phyloP scores from a whole-genome alignment of 371 early-diverging fungal genomes.

The Dinochytrium kinnereticum region DNA sequence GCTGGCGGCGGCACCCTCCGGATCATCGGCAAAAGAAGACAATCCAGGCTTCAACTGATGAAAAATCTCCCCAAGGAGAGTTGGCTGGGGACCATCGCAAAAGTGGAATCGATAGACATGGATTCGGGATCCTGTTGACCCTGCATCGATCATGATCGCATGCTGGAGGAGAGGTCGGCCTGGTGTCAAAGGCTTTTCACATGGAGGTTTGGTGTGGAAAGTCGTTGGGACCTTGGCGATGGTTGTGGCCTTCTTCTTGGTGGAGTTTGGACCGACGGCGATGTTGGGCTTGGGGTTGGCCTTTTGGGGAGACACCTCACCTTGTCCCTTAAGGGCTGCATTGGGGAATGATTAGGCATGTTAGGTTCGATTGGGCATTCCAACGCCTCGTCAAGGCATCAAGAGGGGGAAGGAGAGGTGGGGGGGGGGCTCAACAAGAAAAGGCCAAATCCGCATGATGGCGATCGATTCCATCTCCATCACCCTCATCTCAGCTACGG shows the following conservation, averaged over 20 bases:
- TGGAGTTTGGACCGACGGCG: not conserved
- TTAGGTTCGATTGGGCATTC: too few species aligned
- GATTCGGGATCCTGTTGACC: slow-evolving; percentile 96
- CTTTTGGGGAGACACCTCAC: too few species aligned
- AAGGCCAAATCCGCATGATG: too few species aligned
- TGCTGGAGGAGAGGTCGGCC: slow-evolving; percentile 49
- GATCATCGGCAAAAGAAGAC: slow-evolving; percentile 68
- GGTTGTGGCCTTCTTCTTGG: not conserved
- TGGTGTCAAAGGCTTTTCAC: slow-evolving; percentile 8
- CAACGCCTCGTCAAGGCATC: too few species aligned
- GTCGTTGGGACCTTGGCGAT: not conserved
- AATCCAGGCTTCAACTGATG: slow-evolving; percentile 86
- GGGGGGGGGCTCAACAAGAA: too few species aligned
- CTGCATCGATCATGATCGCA: slow-evolving; percentile 92
- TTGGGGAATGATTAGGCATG: too few species aligned
- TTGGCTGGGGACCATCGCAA: slow-evolving; percentile 68
- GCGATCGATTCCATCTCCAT: not conserved
- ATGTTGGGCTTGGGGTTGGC: too few species aligned
- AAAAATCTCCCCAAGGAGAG: slow-evolving; percentile 86
- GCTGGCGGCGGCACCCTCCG: slow-evolving; percentile 79
- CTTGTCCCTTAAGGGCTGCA: too few species aligned
- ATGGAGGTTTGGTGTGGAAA: slow-evolving; percentile 7
- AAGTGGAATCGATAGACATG: slow-evolving; percentile 92
- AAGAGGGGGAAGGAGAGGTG: too few species aligned
- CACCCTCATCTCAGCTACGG: too few species aligned